These are phyloP conservation scores for Raphanus raphanistrum DNA, from an alignment of 345 rosid species.

Conservation along the genomic window DNA sequence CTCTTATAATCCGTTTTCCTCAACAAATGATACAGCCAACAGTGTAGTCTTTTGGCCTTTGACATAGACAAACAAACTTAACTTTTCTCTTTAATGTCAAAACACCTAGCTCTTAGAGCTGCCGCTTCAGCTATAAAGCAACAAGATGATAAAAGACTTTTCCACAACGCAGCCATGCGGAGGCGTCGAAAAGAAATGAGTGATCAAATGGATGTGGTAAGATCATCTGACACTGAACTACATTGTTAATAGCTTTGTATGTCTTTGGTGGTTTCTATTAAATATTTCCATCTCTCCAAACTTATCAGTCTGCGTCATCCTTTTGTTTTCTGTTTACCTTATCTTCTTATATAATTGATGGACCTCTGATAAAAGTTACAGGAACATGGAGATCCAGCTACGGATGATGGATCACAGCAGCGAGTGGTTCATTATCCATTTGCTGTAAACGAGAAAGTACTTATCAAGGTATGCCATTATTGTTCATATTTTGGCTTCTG, in stretches of 20 bases:
- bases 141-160: constrained; percentile 86
- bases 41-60: constrained; percentile 13
- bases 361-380: constrained; percentile 20
- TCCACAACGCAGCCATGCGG: constrained; percentile 87
- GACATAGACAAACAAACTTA: constrained; percentile 4
- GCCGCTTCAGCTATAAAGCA: constrained; percentile 89
- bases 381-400: constrained; percentile 76
- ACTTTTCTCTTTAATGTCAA: constrained; percentile 3
- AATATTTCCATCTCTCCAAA: constrained; percentile 5
- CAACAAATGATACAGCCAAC: not conserved
- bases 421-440: constrained; percentile 90
- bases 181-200: constrained; percentile 93
- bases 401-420: constrained; percentile 61
- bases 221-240: constrained; percentile 58
- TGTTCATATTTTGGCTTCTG: not conserved
- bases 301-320: constrained; percentile 1
- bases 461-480: constrained; percentile 65
- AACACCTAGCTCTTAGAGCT: constrained; percentile 83
- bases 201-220: constrained; percentile 67
- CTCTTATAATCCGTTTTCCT: constrained; percentile 7
- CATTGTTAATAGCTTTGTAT: constrained; percentile 4
- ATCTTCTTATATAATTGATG: constrained; percentile 12
- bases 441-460: constrained; percentile 88
- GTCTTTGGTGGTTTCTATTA: constrained; percentile 13
- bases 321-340: not conserved